phyloP scores from a whole-genome alignment of 805 yeast species.

The Candida tallmaniae region DNA sequence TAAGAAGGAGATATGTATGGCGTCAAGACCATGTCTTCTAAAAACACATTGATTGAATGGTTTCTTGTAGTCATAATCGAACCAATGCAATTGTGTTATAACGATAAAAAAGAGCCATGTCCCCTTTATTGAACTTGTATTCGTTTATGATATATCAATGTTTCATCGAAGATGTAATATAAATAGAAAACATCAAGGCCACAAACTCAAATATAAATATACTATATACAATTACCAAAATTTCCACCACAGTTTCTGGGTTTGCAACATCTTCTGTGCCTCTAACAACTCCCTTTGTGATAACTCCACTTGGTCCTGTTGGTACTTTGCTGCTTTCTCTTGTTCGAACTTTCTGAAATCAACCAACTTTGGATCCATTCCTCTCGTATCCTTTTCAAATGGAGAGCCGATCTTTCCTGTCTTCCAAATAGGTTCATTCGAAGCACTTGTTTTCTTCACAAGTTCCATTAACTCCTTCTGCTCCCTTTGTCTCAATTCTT shows the following conservation, averaged over 20 bases:
- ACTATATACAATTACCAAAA: not conserved
- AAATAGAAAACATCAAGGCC: too few species aligned
- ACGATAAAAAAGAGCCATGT: too few species aligned
- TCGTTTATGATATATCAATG: too few species aligned
- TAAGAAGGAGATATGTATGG: too few species aligned
- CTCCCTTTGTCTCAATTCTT: slow-evolving; percentile 58
- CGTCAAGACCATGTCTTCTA: too few species aligned
- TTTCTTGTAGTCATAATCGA: too few species aligned
- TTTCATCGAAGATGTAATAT: too few species aligned
- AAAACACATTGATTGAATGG: too few species aligned
- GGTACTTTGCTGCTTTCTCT: slow-evolving; percentile 39
- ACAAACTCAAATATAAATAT: too few species aligned
- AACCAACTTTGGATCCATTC: slow-evolving; percentile 30
- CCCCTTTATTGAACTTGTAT: too few species aligned
- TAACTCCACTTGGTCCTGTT: slow-evolving; percentile 29
- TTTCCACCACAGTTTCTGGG: slow-evolving; percentile 17
- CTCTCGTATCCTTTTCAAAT: slow-evolving; percentile 49
- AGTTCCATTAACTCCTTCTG: slow-evolving; percentile 67
- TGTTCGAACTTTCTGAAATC: slow-evolving; percentile 46
- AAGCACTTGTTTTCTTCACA: slow-evolving; percentile 56
- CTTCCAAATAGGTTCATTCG: slow-evolving; percentile 79
- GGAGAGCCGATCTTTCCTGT: slow-evolving; percentile 69
- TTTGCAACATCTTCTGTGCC: slow-evolving; percentile 20
- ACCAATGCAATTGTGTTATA: too few species aligned
- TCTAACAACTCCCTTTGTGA: slow-evolving; percentile 28